Evolutionary conservation across 495 filamentous ascomycete genomes (phyloP).

Genomic region (Viridothelium virens): DNA sequence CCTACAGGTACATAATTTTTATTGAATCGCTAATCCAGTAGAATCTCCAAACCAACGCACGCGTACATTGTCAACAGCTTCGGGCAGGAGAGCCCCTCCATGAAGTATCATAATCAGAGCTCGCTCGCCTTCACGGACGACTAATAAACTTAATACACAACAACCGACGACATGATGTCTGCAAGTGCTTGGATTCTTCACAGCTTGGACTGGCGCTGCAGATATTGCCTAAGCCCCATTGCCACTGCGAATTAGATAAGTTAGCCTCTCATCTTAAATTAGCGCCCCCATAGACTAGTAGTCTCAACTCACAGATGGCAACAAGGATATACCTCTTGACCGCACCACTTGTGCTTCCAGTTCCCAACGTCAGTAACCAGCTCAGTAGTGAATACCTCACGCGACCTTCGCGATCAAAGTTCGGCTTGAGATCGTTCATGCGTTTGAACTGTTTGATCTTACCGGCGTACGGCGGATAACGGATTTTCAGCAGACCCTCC

Average conservation of each 20-base stretch:
- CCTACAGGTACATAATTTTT: too few relatives aligned
- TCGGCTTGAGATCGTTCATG: conserved; percentile 53
- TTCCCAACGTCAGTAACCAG: conserved; percentile 15
- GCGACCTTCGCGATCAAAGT: conserved; percentile 78
- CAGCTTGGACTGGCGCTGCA: conserved; percentile 12
- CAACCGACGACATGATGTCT: neutral
- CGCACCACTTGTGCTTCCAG: conserved; percentile 10
- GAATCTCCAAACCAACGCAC: too few relatives aligned
- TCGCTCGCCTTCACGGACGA: too few relatives aligned
- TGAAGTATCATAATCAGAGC: too few relatives aligned
- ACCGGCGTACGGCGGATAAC: conserved; percentile 71
- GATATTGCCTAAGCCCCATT: conserved; percentile 8
- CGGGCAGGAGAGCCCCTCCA: neutral
- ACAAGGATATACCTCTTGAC: conserved; percentile 11
- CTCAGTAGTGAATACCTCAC: conserved; percentile 29
- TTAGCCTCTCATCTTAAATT: neutral
- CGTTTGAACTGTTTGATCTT: conserved; percentile 53
- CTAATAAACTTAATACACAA: neutral
- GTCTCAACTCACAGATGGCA: conserved; percentile 9
- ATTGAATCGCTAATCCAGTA: neutral
- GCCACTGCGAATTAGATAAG: neutral
- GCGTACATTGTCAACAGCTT: neutral
- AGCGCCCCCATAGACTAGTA: neutral
- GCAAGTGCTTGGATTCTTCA: neutral
- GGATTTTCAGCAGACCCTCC: conserved; percentile 61